Percentiles rank a stretch among this genome's conserved stretches.
These are phyloP conservation scores for Parastagonospora nodorum DNA, from an alignment of 2,329 filamentous ascomycete species.

Conservation along the genomic window DNA sequence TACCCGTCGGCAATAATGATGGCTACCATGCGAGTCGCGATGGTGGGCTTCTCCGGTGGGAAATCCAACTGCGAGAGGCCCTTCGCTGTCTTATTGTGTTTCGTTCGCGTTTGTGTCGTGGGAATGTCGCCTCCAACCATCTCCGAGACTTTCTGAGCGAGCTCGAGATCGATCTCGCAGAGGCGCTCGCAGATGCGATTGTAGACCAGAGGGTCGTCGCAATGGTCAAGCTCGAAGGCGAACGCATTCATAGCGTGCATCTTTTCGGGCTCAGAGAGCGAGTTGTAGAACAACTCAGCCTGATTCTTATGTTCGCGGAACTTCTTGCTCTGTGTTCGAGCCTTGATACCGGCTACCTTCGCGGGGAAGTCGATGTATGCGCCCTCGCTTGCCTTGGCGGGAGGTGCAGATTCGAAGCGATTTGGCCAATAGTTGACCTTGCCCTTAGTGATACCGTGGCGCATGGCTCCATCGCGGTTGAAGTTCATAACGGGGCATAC, in stretches of 20 bases:
- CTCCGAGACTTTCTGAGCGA: slow-evolving; percentile 71
- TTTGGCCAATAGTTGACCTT: slow-evolving; percentile 83
- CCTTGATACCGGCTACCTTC: slow-evolving; percentile 72
- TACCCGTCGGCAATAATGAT: slow-evolving; percentile 81
- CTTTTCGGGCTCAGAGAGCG: slow-evolving; percentile 69
- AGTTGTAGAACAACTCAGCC: slow-evolving; percentile 84
- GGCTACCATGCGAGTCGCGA: slow-evolving; percentile 72
- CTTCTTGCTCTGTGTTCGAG: slow-evolving; percentile 70
- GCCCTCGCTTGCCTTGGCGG: slow-evolving; percentile 65
- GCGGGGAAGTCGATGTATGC: slow-evolving; percentile 71
- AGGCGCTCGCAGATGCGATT: slow-evolving; percentile 70
- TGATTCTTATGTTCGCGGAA: slow-evolving; percentile 80
- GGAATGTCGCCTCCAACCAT: slow-evolving; percentile 70
- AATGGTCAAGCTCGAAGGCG: slow-evolving; percentile 78
- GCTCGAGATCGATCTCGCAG: slow-evolving; percentile 71
- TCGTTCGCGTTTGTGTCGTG: slow-evolving; percentile 57
- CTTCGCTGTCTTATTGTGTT: slow-evolving; percentile 71
- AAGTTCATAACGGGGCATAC: slow-evolving; percentile 76
- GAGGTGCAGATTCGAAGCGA: slow-evolving; percentile 66
- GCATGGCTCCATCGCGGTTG: slow-evolving; percentile 74
- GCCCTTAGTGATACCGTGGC: slow-evolving; percentile 75
- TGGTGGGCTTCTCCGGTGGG: slow-evolving; percentile 65
- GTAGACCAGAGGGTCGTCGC: slow-evolving; percentile 78
- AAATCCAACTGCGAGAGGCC: slow-evolving; percentile 73
- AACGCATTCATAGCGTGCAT: slow-evolving; percentile 65